Evolutionary conservation across 2,329 filamentous ascomycete genomes (phyloP), one percentile per base, ranked within the genome.

Genomic region (Fusarium tanahbumbuense): DNA sequence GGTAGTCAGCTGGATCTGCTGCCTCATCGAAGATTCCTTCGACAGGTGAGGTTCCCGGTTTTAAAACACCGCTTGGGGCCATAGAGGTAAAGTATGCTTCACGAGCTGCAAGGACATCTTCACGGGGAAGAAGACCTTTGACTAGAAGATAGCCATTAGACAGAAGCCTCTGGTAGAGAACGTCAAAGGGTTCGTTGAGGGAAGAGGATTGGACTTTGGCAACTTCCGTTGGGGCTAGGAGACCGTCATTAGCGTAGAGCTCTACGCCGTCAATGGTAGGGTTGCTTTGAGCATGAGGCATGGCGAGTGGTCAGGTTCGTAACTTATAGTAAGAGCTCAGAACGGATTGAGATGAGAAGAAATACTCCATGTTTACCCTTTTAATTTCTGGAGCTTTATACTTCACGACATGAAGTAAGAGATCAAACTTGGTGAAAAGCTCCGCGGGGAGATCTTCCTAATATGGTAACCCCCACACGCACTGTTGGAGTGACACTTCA

Each of bases 21-120:
- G 54, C 22, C 1, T 52, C 28, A 42, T 77, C 62, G 70, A 88
- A 89, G 57, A 89, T 83, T 0, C 87, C 87, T 3, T 87, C 81
- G 0, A 87, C 82, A 0, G 85, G 80, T 7, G 81, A 75, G 0
- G 84, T 86, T 37, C 82, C 85, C 0, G 85, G 83, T 63, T 87
- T 84, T 3, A 91, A 78, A 37, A 91, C 83, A 1, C 86, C 86
- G 28, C 83, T 89, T 2, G 87, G 83, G 2, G 83, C 78, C 8
- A 90, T 78, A 45, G 84, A 83, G 5, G 78, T 76, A 74, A 89
- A 89, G 75, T 89, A 89, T 32, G 81, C 76, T 58, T 83, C 78
- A 3, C 87, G 83, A 11, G 84, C 83, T 37, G 80, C 78, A 11
- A 88, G 79, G 2, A 89, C 86, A 56, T 88, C 85, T 4, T 79